A percentile compares a stretch with the other conserved stretches of the same genome.
Evolutionary conservation across 208 protist species (phyloP).

Genomic region (Leishmania guyanensis): DNA sequence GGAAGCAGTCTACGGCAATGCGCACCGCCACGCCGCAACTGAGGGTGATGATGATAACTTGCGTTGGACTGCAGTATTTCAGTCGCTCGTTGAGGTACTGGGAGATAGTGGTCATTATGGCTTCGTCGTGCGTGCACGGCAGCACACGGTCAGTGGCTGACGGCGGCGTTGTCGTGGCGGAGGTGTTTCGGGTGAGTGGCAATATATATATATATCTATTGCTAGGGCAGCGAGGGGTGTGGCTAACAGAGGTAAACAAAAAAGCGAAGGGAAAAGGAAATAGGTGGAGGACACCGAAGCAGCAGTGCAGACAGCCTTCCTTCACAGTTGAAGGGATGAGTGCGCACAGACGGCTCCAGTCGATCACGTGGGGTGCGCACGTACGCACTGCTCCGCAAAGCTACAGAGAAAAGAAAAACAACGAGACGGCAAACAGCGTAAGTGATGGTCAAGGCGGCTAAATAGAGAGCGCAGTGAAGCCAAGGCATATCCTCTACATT

Average conservation of each 20-base stretch:
- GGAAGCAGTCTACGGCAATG: slow-evolving; percentile 41
- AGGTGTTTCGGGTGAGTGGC: not conserved
- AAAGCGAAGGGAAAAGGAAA: slow-evolving; percentile 19
- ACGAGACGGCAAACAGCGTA: not conserved
- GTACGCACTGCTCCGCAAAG: not conserved
- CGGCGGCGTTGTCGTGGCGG: not conserved
- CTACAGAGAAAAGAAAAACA: not conserved
- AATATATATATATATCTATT: not conserved
- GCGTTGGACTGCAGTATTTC: slow-evolving; percentile 50
- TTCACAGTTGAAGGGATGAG: not conserved
- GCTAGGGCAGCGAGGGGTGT: not conserved
- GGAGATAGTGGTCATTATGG: slow-evolving; percentile 47
- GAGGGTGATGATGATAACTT: slow-evolving; percentile 65
- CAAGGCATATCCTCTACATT: not conserved
- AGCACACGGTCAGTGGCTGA: not conserved
- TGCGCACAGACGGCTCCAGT: not conserved
- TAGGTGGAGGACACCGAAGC: slow-evolving; percentile 8
- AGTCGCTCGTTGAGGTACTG: slow-evolving; percentile 64
- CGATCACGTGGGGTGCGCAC: not conserved
- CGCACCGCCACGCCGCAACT: slow-evolving; percentile 36
- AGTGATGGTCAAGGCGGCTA: not conserved
- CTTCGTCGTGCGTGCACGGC: not conserved
- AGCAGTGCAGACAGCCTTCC: not conserved
- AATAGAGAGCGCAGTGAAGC: not conserved
- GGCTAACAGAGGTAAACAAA: slow-evolving; percentile 16